Conservation (phyloP, 768 basidiomycete species). For the Mycena rosella region DNA sequence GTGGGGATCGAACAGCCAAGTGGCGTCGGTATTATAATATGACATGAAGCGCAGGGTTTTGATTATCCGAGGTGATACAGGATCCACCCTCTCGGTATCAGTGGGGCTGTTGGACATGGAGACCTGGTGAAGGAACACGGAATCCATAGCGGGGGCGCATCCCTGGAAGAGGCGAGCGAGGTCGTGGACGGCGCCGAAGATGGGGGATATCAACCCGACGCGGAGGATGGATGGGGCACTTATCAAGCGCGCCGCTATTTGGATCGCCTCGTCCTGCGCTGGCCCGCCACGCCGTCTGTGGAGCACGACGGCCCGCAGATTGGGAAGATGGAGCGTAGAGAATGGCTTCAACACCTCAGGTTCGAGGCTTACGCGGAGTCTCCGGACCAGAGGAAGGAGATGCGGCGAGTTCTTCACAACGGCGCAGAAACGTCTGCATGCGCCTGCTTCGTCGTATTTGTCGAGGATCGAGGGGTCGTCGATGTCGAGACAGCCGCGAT, state of each 20-base stretch:
- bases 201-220: constrained; percentile 4
- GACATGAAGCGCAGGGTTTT: background rate
- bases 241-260: constrained; percentile 9
- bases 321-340: too few species aligned
- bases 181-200: background rate
- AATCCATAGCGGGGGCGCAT: background rate
- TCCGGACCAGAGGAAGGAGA: too few species aligned
- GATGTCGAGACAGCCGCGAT: constrained; percentile 11
- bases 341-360: too few species aligned
- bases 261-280: background rate
- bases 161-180: constrained; percentile 13
- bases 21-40: background rate
- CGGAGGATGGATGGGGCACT: background rate
- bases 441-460: background rate
- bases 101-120: background rate
- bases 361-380: too few species aligned
- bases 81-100: background rate
- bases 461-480: constrained; percentile 11
- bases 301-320: background rate
- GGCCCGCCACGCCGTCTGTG: background rate
- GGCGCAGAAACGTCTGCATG: too few species aligned
- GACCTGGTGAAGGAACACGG: constrained; percentile 1
- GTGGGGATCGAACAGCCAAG: background rate
- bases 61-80: background rate
- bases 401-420: too few species aligned